Evolutionary conservation across 2,329 filamentous ascomycete genomes (phyloP), one percentile per base, ranked within the genome.

Genomic region (Cladosporium sp.): DNA sequence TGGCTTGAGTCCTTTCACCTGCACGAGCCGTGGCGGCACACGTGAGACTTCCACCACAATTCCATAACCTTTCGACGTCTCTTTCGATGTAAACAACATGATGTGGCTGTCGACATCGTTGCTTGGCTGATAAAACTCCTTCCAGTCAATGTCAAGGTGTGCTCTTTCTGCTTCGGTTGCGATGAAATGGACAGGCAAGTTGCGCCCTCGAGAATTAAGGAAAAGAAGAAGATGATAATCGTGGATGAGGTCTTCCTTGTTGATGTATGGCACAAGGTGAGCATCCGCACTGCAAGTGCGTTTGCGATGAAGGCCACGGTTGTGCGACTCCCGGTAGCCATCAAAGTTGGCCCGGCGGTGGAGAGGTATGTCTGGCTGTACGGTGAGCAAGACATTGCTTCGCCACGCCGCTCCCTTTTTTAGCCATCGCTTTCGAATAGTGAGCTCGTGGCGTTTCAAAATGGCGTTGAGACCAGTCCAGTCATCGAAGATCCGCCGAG

Each of bases 221-320:
- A 86, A 71, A 6, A 86, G 67, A 0, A 76, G 73, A 8, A 87
- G 64, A 0, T 70, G 60, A 50, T 76, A 79, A 0, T 75, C 67
- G 20, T 77, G 72, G 0, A 65, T 54, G 0, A 87, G 70, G 63
- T 86, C 83, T 57, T 86, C 80, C 40, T 81, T 72, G 62, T 86
- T 87, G 66, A 86, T 78, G 47, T 80, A 74, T 0, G 83, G 83
- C 75, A 77, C 84, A 42, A 82, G 67, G 60, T 72, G 83, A 8
- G 70, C 56, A 5, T 76, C 73, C 2, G 62, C 60, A 7, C 51
- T 51, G 25, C 62, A 63, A 3, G 63, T 65, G 12, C 60, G 59
- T 2, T 59, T 51, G 5, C 65, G 62, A 1, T 28, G 15, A 4
- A 42, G 51, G 3, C 28, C 39, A 51, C 8, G 65, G 42, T 65